Conservation (phyloP, 2,329 filamentous ascomycete species). For the Aspergillus intermedius region DNA sequence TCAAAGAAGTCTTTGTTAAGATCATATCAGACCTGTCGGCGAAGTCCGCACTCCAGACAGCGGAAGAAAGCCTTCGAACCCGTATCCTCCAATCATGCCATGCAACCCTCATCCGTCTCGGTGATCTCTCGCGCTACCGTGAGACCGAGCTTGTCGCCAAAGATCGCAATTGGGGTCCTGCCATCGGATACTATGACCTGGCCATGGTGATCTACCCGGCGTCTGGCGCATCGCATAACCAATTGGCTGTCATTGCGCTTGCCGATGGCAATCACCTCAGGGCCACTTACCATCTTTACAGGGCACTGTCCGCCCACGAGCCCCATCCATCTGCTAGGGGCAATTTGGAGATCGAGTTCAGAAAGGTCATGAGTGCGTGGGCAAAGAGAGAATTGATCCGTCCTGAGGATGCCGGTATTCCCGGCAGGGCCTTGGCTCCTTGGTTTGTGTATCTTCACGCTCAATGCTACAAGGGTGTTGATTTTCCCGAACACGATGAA, state of each 20-base stretch:
- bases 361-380: constrained; percentile 55
- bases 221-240: constrained; percentile 79
- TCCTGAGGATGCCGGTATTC: constrained; percentile 44
- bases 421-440: constrained; percentile 57
- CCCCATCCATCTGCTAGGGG: constrained; percentile 67
- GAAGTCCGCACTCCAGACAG: constrained; percentile 41
- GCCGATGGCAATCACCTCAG: constrained; percentile 72
- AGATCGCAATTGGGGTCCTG: constrained; percentile 68
- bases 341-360: constrained; percentile 77
- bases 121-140: constrained; percentile 84
- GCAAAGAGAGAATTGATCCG: constrained; percentile 47
- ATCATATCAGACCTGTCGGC: constrained; percentile 34
- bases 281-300: constrained; percentile 83
- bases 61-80: constrained; percentile 47
- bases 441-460: constrained; percentile 87
- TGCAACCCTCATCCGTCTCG: constrained; percentile 74
- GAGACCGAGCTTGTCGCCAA: constrained; percentile 65
- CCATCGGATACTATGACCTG: constrained; percentile 76
- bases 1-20: constrained; percentile 5
- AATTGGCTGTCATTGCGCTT: constrained; percentile 78
- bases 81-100: constrained; percentile 69
- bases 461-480: constrained; percentile 69
- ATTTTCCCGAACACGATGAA: constrained; percentile 69
- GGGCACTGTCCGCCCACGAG: constrained; percentile 65
- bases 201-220: constrained; percentile 71